Base-by-base conservation (phyloP, 2,329 filamentous ascomycete species). In the Penicillium sp. region DNA sequence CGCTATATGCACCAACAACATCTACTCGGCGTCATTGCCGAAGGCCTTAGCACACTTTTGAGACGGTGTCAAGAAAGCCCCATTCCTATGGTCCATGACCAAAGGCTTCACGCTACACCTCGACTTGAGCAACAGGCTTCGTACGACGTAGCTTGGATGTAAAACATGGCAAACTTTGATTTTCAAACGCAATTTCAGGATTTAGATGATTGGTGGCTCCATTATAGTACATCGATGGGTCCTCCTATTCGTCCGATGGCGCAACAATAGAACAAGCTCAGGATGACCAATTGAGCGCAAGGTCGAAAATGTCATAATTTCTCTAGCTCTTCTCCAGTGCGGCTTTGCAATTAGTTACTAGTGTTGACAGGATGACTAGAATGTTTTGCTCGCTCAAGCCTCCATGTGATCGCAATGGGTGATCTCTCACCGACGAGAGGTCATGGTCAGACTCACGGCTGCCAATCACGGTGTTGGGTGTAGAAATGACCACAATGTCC, bases 231-330 rank as follows among this genome's bases (percentile, higher is more conserved):
- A 23, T 55, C 57, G 18, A 29, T 53, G 26, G 43, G 31, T 25
- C 42, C 50, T n/a, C 15, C 26, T 27, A 33, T 33, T 12, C 2
- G 4, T 12, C 31, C 18, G 12, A 14, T 4, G n/a, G 14, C 4
- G 14, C 2, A 11, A 15, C 11, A 33, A 14, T 14, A 4, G 29
- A 33, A 15, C 4, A 33, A 11, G 12, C 29, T 33, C 22, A 52
- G 20, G 23, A 41, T 6, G 37, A 29, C 23, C 44, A 56, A 53
- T 77, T 77, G 15, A 77, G 58, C 6, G 64, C 65, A 41, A 76
- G 56, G 55, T 77, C 72, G 61, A 75, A 75, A 23, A 71, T 61
- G 54, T 76, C 71, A 59, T 70, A 76, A 47, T 76, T 76, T 47
- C 68, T 69, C 74, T 73, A 18, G 15, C 14, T 18, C 45, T 54